These are phyloP conservation scores for Allomyces arbusculus DNA, from an alignment of 192 early-diverging fungal species.

Conservation along the genomic window DNA sequence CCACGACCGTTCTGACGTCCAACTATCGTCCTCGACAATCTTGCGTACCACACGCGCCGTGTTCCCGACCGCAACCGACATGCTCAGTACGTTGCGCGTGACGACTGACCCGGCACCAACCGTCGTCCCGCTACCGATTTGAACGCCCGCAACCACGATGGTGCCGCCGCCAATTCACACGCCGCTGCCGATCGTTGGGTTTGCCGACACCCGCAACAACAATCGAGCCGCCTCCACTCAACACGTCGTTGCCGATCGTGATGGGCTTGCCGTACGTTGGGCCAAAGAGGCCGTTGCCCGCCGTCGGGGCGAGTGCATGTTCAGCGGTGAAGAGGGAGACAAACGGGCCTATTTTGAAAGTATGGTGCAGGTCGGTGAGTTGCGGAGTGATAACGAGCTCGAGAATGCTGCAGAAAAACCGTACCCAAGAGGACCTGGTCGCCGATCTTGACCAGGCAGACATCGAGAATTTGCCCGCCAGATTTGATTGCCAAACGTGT, in stretches of 20 bases:
- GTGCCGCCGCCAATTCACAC: too few relatives aligned
- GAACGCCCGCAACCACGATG: slow-evolving; percentile 65
- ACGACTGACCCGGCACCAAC: slow-evolving; percentile 70
- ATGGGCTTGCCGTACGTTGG: slow-evolving; percentile 3
- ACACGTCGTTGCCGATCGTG: slow-evolving; percentile 65
- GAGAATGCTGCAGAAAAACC: slow-evolving; percentile 38
- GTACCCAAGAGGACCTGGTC: slow-evolving; percentile 43
- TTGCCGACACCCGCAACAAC: slow-evolving; percentile 53
- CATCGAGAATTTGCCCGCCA: slow-evolving; percentile 53
- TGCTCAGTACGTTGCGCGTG: slow-evolving; percentile 64
- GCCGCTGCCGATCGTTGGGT: slow-evolving; percentile 51
- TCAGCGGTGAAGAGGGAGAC: slow-evolving; percentile 3
- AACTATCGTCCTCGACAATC: slow-evolving; percentile 7
- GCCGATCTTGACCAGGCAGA: slow-evolving; percentile 47
- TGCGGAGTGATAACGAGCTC: slow-evolving; percentile 54
- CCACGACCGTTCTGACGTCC: too few relatives aligned
- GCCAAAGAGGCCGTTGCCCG: not conserved
- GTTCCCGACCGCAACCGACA: slow-evolving; percentile 68
- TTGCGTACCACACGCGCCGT: slow-evolving; percentile 57
- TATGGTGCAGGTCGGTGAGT: too few relatives aligned
- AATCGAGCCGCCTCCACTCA: slow-evolving; percentile 42
- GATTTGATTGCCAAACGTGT: slow-evolving; percentile 56
- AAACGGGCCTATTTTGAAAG: slow-evolving; percentile 10
- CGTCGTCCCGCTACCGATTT: slow-evolving; percentile 57
- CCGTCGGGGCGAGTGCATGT: slow-evolving; percentile 1